Evolutionary conservation across 352 stramenopile species (phyloP).

Genomic region (Phytophthora brassicae): DNA sequence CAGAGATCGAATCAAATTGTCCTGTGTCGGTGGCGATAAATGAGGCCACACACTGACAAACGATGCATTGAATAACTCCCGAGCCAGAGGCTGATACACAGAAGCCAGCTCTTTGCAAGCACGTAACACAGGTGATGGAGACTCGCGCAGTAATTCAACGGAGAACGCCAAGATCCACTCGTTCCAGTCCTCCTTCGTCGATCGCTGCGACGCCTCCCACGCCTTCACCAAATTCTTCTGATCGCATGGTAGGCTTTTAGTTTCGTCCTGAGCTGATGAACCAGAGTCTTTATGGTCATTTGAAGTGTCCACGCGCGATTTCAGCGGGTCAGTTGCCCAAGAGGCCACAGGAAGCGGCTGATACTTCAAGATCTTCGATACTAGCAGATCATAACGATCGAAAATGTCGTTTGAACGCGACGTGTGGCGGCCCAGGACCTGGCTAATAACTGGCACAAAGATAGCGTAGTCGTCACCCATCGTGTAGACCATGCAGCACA

Average conservation of each 20-base stretch:
- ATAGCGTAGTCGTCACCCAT: constrained; percentile 90
- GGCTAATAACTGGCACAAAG: constrained; percentile 85
- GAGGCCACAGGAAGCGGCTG: constrained; percentile 81
- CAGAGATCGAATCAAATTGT: constrained; percentile 94
- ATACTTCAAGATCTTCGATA: constrained; percentile 89
- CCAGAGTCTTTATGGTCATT: constrained; percentile 41
- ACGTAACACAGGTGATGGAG: constrained; percentile 94
- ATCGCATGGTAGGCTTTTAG: constrained; percentile 78
- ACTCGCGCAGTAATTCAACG: constrained; percentile 97
- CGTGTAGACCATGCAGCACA: constrained; percentile 89
- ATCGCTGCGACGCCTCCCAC: constrained; percentile 83
- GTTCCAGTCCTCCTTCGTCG: constrained; percentile 95
- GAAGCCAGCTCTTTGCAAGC: constrained; percentile 96
- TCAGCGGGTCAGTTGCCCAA: constrained; percentile 76
- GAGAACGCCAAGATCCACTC: constrained; percentile 99
- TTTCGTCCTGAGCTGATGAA: constrained; percentile 50
- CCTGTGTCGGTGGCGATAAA: constrained; percentile 87
- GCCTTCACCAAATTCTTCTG: constrained; percentile 86
- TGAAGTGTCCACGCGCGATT: constrained; percentile 41
- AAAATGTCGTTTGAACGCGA: constrained; percentile 83
- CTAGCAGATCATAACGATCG: constrained; percentile 84
- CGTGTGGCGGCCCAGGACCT: constrained; percentile 73
- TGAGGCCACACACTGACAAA: constrained; percentile 99
- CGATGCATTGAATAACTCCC: constrained; percentile 98
- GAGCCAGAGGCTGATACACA: constrained; percentile 97